phyloP scores from a whole-genome alignment of 1,284 basidiomycete genomes.

The Moesziomyces globuligerus region DNA sequence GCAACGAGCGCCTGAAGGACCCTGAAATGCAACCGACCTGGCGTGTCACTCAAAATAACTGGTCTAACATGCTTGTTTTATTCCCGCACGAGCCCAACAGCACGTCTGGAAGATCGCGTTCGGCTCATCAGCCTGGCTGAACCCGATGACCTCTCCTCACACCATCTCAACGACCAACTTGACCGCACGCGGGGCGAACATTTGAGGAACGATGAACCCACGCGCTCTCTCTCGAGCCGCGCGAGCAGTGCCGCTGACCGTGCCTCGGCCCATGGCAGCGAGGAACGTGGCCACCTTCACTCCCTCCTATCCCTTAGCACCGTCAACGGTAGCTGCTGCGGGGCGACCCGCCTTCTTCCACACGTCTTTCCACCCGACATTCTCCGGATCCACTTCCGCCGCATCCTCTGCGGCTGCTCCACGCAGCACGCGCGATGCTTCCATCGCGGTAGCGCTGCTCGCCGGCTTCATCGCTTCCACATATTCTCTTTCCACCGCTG shows the following conservation, averaged over 20 bases:
- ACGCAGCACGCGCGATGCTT: background rate
- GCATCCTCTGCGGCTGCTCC: background rate
- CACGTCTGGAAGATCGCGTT: background rate
- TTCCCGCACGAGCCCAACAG: background rate
- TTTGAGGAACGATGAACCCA: too few species aligned
- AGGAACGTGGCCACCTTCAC: background rate
- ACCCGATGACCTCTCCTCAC: background rate
- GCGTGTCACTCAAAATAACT: background rate
- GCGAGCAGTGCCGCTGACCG: background rate
- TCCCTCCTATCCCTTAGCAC: background rate
- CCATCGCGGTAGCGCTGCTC: slow-evolving; percentile 4
- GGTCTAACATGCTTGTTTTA: background rate
- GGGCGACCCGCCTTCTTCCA: slow-evolving; percentile 9
- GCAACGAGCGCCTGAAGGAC: background rate
- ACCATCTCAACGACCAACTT: too few species aligned
- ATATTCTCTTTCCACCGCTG: slow-evolving; percentile 1
- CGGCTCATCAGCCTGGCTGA: background rate
- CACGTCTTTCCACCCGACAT: slow-evolving; percentile 16
- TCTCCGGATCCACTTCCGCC: background rate
- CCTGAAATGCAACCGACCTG: background rate
- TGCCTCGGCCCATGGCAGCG: background rate
- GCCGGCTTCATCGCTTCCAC: slow-evolving; percentile 8
- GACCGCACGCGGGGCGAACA: too few species aligned
- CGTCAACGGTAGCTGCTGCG: background rate
- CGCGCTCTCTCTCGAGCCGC: background rate